Percentiles rank a stretch among this genome's conserved stretches.
phyloP scores from a whole-genome alignment of 2,329 filamentous ascomycete species.

The Rutstroemia sp. region DNA sequence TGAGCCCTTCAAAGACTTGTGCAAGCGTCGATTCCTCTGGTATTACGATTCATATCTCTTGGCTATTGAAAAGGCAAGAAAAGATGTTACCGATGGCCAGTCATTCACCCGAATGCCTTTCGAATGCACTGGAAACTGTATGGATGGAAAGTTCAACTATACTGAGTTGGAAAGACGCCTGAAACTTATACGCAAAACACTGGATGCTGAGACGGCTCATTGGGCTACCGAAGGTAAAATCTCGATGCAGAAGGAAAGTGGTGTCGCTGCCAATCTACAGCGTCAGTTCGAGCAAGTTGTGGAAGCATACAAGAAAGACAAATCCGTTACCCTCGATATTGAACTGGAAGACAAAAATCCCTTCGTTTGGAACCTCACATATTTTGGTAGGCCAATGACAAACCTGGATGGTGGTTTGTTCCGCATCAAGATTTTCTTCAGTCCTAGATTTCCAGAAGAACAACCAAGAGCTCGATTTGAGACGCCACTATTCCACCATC shows the following conservation, averaged over 20 bases:
- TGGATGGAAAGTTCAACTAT: conserved; percentile 85
- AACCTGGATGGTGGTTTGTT: conserved; percentile 90
- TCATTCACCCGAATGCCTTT: conserved; percentile 81
- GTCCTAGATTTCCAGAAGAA: conserved; percentile 77
- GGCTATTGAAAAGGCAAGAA: conserved; percentile 57
- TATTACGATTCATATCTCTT: conserved; percentile 84
- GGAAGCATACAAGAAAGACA: conserved; percentile 63
- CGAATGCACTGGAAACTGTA: conserved; percentile 66
- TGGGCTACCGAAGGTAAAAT: conserved; percentile 67
- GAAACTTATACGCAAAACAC: conserved; percentile 55
- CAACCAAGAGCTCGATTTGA: conserved; percentile 79
- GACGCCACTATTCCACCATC: conserved; percentile 80
- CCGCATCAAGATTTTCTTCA: conserved; percentile 70
- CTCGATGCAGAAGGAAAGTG: conserved; percentile 57
- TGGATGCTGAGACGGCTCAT: conserved; percentile 61
- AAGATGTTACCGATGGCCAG: conserved; percentile 55
- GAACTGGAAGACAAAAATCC: conserved; percentile 74
- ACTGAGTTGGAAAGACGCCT: conserved; percentile 64
- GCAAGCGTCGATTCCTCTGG: conserved; percentile 90
- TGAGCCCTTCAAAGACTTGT: conserved; percentile 83
- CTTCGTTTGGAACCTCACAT: conserved; percentile 81
- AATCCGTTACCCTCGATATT: conserved; percentile 65
- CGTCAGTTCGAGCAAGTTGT: conserved; percentile 80
- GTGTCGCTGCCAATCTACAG: conserved; percentile 73
- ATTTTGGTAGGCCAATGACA: conserved; percentile 88